These are phyloP conservation scores for Pleochaeta shiraiana DNA, from an alignment of 2,329 filamentous ascomycete species.

Conservation along the genomic window DNA sequence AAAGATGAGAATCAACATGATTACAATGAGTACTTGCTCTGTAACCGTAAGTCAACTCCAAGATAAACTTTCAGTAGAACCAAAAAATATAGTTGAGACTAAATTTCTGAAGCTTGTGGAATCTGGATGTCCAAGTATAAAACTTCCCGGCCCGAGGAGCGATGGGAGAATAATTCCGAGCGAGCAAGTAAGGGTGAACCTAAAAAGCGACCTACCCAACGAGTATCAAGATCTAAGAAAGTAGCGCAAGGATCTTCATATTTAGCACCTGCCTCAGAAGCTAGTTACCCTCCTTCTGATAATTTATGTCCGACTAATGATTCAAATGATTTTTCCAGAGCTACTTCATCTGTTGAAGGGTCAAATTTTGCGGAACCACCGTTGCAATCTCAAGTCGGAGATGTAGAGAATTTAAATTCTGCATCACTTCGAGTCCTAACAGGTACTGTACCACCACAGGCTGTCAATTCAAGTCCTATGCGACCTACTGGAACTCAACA, in stretches of 20 bases:
- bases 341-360: not conserved
- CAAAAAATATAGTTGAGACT: too few relatives aligned
- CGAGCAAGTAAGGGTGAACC: slow-evolving; percentile 26
- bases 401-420: not conserved
- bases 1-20: slow-evolving; percentile 37
- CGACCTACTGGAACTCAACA: slow-evolving; percentile 28
- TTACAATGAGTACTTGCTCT: slow-evolving; percentile 57
- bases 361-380: too few relatives aligned
- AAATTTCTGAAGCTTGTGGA: slow-evolving; percentile 46
- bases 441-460: not conserved
- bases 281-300: slow-evolving; percentile 18
- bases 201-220: slow-evolving; percentile 16
- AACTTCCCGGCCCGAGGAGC: slow-evolving; percentile 57
- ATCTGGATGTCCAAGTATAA: slow-evolving; percentile 87
- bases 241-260: slow-evolving; percentile 4
- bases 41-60: slow-evolving; percentile 47
- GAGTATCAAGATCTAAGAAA: slow-evolving; percentile 17
- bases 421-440: too few relatives aligned
- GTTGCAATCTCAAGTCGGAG: not conserved
- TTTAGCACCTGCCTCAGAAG: slow-evolving; percentile 9
- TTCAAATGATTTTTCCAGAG: not conserved
- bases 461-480: slow-evolving; percentile 18
- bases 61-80: too few relatives aligned
- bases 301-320: slow-evolving; percentile 4
- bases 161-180: slow-evolving; percentile 36